Evolutionary conservation across 2,329 filamentous ascomycete species (phyloP).

Genomic region (Aspergillus fumigatus): DNA sequence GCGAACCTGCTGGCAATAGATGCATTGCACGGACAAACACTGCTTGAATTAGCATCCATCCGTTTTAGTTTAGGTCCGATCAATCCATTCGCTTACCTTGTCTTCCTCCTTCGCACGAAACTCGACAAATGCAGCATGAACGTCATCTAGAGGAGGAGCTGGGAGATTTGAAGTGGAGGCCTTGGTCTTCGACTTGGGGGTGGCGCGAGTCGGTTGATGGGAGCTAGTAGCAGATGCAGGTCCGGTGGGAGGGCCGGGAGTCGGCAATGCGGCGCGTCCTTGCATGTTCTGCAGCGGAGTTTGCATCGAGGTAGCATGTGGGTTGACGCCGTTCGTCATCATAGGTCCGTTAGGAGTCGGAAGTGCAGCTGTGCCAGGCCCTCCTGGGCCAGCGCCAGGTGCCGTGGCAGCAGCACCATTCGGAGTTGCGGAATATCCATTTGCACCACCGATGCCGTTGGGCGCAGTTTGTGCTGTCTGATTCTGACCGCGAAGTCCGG

Average conservation of each 20-base stretch:
- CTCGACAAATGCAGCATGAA: constrained; percentile 47
- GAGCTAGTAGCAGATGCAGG: constrained; percentile 27
- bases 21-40: constrained; percentile 48
- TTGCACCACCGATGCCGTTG: constrained; percentile 38
- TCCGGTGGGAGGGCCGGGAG: constrained; percentile 31
- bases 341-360: constrained; percentile 40
- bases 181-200: constrained; percentile 37
- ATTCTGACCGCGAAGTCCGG: constrained; percentile 41
- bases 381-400: constrained; percentile 28
- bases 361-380: constrained; percentile 29
- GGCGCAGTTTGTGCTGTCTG: constrained; percentile 34
- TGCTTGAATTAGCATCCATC: constrained; percentile 10
- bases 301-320: constrained; percentile 41
- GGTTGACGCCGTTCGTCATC: constrained; percentile 42
- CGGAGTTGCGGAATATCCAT: constrained; percentile 42
- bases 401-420: constrained; percentile 32
- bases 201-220: constrained; percentile 32
- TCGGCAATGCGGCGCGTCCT: constrained; percentile 38
- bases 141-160: constrained; percentile 45
- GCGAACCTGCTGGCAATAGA: constrained; percentile 48
- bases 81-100: constrained; percentile 29
- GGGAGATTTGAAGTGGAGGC: constrained; percentile 39
- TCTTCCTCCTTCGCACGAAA: constrained; percentile 46
- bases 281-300: constrained; percentile 38
- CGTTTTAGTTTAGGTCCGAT: background rate